A percentile compares a stretch with the other conserved stretches of the same genome.
These are phyloP conservation scores for Plasmodium cynomolgi DNA, from an alignment of 169 alveolate species.

Conservation along the genomic window DNA sequence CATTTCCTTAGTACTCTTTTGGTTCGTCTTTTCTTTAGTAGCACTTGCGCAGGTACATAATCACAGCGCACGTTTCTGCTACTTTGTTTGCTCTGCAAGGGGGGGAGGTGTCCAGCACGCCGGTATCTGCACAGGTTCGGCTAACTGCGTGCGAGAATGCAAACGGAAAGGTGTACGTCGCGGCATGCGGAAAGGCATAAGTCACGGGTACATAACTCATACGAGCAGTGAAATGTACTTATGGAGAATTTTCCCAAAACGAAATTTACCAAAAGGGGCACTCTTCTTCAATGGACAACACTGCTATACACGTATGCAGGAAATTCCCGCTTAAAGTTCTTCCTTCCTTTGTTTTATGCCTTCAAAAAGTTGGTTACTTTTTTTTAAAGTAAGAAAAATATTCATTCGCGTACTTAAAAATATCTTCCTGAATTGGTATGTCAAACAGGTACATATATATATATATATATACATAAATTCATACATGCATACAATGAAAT, in stretches of 20 bases:
- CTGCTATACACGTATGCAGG: background rate
- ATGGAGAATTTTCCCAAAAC: background rate
- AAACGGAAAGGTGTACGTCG: background rate
- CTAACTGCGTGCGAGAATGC: background rate
- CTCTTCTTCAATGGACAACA: background rate
- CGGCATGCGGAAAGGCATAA: background rate
- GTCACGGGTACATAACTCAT: background rate
- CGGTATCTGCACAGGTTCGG: background rate
- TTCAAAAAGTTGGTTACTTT: constrained; percentile 37
- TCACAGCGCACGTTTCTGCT: background rate
- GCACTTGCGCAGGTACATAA: background rate
- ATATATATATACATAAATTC: background rate
- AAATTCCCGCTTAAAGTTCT: background rate
- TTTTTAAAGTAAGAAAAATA: constrained; percentile 73
- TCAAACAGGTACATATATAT: background rate
- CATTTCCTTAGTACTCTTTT: background rate
- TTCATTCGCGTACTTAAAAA: constrained; percentile 74
- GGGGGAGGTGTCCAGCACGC: background rate
- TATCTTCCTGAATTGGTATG: constrained; percentile 54
- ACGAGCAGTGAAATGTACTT: background rate
- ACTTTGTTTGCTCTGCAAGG: background rate
- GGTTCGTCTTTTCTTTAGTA: background rate
- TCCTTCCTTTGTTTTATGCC: constrained; percentile 16
- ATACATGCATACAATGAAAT: background rate
- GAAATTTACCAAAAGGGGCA: background rate